These are phyloP conservation scores for Lipomyces lipofer DNA, from an alignment of 805 yeast species.

Conservation along the genomic window DNA sequence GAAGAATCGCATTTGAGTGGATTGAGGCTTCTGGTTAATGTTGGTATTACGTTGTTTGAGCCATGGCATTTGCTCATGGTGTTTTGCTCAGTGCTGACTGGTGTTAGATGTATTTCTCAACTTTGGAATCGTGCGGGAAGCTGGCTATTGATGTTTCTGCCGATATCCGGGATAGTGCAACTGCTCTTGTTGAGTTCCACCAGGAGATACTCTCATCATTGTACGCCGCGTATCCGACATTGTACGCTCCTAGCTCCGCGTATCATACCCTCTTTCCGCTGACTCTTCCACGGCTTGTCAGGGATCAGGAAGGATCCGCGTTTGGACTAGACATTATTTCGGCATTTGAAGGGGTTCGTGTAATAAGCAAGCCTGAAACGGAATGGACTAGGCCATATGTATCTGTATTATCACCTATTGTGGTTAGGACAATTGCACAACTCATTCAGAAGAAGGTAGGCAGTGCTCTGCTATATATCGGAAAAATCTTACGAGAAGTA, in stretches of 20 bases:
- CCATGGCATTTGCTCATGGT: not conserved
- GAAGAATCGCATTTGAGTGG: constrained; percentile 26
- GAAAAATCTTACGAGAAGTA: too few relatives aligned
- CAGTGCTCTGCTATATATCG: too few relatives aligned
- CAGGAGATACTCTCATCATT: constrained; percentile 16
- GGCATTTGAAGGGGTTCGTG: constrained; percentile 1
- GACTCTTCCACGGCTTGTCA: constrained; percentile 6
- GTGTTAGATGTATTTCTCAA: constrained; percentile 12
- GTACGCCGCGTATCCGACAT: constrained; percentile 21
- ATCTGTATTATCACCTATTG: constrained; percentile 23
- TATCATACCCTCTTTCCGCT: constrained; percentile 3
- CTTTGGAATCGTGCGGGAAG: constrained; percentile 21
- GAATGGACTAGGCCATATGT: constrained; percentile 18
- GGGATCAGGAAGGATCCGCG: constrained; percentile 6
- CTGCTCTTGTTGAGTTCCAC: constrained; percentile 21
- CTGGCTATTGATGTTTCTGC: constrained; percentile 7
- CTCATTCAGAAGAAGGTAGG: constrained; percentile 18
- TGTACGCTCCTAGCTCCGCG: constrained; percentile 21
- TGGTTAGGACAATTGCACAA: constrained; percentile 22
- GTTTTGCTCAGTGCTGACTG: not conserved
- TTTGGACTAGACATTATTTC: constrained; percentile 17
- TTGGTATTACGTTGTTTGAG: not conserved
- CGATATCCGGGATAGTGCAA: constrained; percentile 19
- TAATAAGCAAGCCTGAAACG: not conserved
- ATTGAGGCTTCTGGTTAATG: constrained; percentile 22